These are phyloP conservation scores for Pseudogymnoascus sp. DNA, from an alignment of 2,329 filamentous ascomycete species.

Conservation along the genomic window DNA sequence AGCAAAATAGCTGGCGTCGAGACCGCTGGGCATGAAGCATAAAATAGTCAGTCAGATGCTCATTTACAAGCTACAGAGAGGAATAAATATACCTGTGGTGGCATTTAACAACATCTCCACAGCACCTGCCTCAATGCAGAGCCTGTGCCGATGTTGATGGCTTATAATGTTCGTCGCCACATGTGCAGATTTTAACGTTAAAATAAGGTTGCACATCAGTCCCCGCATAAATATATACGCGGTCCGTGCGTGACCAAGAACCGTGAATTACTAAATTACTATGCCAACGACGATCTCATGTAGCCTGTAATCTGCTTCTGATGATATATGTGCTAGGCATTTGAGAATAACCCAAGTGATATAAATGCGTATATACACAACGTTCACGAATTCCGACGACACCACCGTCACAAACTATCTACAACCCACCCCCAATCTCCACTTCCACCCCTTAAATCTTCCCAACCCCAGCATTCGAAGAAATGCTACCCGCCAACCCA, in stretches of 20 bases:
- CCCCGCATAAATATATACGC: background rate
- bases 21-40: slow-evolving; percentile 44
- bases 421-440: background rate
- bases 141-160: background rate
- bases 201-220: background rate
- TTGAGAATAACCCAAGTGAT: background rate
- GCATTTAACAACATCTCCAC: slow-evolving; percentile 29
- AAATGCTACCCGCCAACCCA: slow-evolving; percentile 26
- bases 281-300: background rate
- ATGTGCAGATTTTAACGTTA: slow-evolving; percentile 2
- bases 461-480: slow-evolving; percentile 28
- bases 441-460: slow-evolving; percentile 15
- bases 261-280: background rate
- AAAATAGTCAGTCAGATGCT: slow-evolving; percentile 18
- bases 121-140: background rate
- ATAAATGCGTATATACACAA: background rate
- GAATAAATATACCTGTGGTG: slow-evolving; percentile 22
- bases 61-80: background rate
- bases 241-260: background rate
- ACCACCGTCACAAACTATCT: background rate
- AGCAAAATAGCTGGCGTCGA: slow-evolving; percentile 58
- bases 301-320: background rate
- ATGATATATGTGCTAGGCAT: background rate
- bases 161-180: background rate
- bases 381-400: background rate